phyloP scores from a whole-genome alignment of 768 basidiomycete species.

The Rhodocollybia butyracea region DNA sequence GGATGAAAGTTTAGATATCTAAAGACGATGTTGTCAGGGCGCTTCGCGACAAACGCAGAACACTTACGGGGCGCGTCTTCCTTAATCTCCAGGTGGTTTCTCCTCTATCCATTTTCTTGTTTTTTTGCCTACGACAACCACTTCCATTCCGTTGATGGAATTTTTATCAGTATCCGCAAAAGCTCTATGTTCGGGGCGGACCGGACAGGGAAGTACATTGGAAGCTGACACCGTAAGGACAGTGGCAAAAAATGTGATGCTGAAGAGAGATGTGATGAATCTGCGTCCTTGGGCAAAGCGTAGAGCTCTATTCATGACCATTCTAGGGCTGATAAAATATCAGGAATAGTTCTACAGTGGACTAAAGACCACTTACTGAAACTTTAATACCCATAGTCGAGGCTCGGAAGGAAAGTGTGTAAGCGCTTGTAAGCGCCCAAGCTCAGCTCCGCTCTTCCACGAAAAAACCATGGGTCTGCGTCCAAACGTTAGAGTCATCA shows the following conservation, averaged over 20 bases:
- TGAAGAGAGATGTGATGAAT: slow-evolving; percentile 77
- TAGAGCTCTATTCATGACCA: slow-evolving; percentile 55
- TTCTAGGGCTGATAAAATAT: slow-evolving; percentile 35
- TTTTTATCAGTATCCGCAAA: slow-evolving; percentile 50
- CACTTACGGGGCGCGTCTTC: not conserved
- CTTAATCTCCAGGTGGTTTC: slow-evolving; percentile 33
- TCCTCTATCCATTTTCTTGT: slow-evolving; percentile 85
- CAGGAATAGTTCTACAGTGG: not conserved
- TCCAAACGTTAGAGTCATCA: slow-evolving; percentile 51
- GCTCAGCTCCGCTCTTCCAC: not conserved
- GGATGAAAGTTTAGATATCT: not conserved
- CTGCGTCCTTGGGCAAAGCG: slow-evolving; percentile 67
- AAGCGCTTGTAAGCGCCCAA: not conserved
- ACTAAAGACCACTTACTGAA: slow-evolving; percentile 20
- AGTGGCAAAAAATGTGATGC: slow-evolving; percentile 74
- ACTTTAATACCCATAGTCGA: slow-evolving; percentile 23
- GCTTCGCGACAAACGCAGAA: too few species aligned
- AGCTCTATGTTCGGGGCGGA: slow-evolving; percentile 52
- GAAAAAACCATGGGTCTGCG: not conserved
- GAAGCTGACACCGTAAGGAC: slow-evolving; percentile 81
- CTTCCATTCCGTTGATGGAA: slow-evolving; percentile 20
- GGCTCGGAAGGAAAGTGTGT: slow-evolving; percentile 21
- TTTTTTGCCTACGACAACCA: slow-evolving; percentile 50
- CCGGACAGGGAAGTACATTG: slow-evolving; percentile 76
- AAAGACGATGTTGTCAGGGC: not conserved